A percentile compares a stretch with the other conserved stretches of the same genome.
These are phyloP conservation scores for Furcasterigmium sp. DNA, from an alignment of 2,329 filamentous ascomycete genomes.

Conservation along the genomic window DNA sequence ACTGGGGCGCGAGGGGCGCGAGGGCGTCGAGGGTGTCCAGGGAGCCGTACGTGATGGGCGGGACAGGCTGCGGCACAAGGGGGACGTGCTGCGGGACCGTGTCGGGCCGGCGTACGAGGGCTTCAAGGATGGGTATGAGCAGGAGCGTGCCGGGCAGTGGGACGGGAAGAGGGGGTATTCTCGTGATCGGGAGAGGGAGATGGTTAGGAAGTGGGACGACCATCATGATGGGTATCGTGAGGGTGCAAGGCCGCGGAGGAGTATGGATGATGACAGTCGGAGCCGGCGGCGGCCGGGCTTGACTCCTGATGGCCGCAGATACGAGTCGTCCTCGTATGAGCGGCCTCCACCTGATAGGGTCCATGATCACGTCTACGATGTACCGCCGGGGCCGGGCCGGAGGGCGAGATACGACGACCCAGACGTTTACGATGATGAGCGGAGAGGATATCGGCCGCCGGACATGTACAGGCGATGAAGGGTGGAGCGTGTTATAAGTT, in stretches of 20 bases:
- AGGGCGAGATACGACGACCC: background rate
- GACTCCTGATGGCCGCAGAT: background rate
- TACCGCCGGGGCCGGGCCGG: background rate
- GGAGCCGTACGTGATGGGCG: conserved; percentile 4
- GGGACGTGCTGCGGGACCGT: conserved; percentile 8
- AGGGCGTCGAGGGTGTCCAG: conserved; percentile 1
- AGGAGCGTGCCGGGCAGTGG: conserved; percentile 6
- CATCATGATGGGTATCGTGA: too few species aligned
- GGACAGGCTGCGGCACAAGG: conserved; percentile 1
- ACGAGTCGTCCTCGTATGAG: background rate
- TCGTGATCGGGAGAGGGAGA: background rate
- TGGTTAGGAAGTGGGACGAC: background rate
- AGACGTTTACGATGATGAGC: background rate
- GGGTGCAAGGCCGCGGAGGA: background rate
- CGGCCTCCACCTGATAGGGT: background rate
- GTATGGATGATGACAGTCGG: background rate
- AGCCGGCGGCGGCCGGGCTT: background rate
- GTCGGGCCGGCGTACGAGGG: conserved; percentile 12
- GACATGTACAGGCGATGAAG: background rate
- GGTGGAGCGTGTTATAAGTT: too few species aligned
- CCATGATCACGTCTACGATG: background rate
- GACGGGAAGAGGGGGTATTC: background rate
- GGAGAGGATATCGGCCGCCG: background rate
- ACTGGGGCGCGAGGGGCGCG: conserved; percentile 1
- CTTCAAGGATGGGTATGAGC: conserved; percentile 8